Conservation (phyloP, 805 yeast species). For the Candida suzukii region DNA sequence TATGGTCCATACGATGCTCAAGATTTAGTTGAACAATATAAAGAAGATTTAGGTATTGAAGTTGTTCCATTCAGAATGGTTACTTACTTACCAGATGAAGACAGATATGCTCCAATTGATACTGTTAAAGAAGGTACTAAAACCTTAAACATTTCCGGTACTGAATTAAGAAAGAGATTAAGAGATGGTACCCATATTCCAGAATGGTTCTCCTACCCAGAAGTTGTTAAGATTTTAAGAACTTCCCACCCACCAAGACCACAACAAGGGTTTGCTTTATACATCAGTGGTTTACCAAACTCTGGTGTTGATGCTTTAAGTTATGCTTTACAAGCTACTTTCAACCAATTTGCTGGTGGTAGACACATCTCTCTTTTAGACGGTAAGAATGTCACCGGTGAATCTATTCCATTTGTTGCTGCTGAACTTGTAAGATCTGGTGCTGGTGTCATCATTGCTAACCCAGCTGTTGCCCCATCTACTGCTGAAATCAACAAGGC, state of each 20-base stretch:
- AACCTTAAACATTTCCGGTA: constrained; percentile 85
- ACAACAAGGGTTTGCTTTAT: constrained; percentile 79
- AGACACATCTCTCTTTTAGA: constrained; percentile 64
- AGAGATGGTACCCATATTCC: constrained; percentile 86
- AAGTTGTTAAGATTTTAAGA: constrained; percentile 85
- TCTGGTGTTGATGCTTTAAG: constrained; percentile 62
- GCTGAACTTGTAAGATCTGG: constrained; percentile 84
- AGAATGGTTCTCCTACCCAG: constrained; percentile 96
- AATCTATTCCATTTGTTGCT: constrained; percentile 53
- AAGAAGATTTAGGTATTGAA: constrained; percentile 75
- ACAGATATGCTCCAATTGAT: constrained; percentile 92
- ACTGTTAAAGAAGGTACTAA: constrained; percentile 72
- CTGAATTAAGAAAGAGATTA: constrained; percentile 84
- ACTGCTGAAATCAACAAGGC: constrained; percentile 35
- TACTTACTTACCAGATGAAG: constrained; percentile 91
- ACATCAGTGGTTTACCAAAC: constrained; percentile 52
- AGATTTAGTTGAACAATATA: constrained; percentile 69
- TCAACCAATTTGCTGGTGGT: constrained; percentile 83
- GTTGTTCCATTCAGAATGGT: constrained; percentile 97
- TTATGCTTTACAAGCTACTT: constrained; percentile 80
- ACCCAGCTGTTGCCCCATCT: constrained; percentile 35
- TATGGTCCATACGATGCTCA: constrained; percentile 98
- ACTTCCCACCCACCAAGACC: constrained; percentile 90
- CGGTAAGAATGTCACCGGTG: constrained; percentile 21
- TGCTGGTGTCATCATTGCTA: constrained; percentile 75